Percentiles rank a stretch among this genome's conserved stretches.
Conservation (phyloP, 179 eudicot genomes). For the Gypsophila paniculata region DNA sequence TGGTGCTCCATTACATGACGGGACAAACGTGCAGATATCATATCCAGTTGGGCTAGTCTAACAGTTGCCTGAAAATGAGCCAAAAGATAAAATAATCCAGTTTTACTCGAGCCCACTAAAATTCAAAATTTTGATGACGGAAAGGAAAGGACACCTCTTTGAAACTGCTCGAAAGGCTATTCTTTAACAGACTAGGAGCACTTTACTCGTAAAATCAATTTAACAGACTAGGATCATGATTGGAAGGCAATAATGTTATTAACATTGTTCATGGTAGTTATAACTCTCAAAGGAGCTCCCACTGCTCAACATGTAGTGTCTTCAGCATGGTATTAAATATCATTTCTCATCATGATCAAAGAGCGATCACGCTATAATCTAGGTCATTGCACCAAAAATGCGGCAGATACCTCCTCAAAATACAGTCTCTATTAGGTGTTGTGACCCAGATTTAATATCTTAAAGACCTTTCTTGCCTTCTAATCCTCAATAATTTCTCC, state of each 20-base stretch:
- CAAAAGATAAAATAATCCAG: background rate
- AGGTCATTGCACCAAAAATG: background rate
- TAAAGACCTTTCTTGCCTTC: background rate
- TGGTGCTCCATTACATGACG: constrained; percentile 93
- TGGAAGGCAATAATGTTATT: background rate
- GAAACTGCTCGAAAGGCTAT: background rate
- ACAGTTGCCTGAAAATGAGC: constrained; percentile 62
- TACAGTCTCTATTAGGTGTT: background rate
- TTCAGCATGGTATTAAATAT: no score
- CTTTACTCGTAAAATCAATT: background rate
- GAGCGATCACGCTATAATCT: background rate
- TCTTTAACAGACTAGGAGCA: background rate
- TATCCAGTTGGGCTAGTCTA: constrained; percentile 83
- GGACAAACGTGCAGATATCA: constrained; percentile 63
- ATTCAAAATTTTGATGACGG: background rate
- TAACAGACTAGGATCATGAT: background rate
- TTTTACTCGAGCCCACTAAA: background rate
- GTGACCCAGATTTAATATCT: background rate
- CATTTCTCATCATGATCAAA: background rate
- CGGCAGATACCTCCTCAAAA: background rate
- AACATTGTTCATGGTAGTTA: background rate
- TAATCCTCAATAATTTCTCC: background rate
- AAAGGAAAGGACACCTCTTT: background rate
- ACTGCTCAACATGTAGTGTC: background rate
- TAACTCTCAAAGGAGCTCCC: background rate